Percentiles rank a stretch among this genome's conserved stretches.
Conservation (phyloP, 371 early-diverging fungal species). For the Polyrhizophydium stewartii region DNA sequence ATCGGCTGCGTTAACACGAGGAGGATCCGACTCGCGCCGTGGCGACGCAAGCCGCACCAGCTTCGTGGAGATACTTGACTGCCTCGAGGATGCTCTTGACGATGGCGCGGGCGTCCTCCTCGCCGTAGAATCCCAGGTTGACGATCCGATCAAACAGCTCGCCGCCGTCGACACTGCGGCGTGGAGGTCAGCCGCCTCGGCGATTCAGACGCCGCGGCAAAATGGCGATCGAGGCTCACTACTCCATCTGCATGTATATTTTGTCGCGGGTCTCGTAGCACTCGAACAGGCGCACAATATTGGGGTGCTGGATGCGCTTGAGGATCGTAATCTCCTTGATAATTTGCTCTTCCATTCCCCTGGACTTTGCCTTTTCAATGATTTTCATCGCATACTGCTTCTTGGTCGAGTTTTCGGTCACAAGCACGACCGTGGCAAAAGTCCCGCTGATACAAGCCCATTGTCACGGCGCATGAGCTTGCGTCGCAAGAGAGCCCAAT, state of each 20-base stretch:
- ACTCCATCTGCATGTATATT: conserved; percentile 27
- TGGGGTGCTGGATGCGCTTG: conserved; percentile 20
- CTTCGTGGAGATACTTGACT: conserved; percentile 19
- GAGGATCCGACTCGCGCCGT: no score
- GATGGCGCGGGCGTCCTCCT: conserved; percentile 19
- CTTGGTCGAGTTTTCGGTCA: conserved; percentile 11
- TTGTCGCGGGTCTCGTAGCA: conserved; percentile 25
- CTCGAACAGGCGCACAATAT: conserved; percentile 24
- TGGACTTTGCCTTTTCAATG: conserved; percentile 19
- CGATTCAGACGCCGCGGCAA: neutral
- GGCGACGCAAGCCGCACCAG: conserved; percentile 34
- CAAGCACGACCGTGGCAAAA: conserved; percentile 23
- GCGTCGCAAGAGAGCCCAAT: neutral
- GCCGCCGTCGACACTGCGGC: conserved; percentile 21
- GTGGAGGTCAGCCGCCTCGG: neutral
- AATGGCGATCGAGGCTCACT: conserved; percentile 6
- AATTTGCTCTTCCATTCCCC: conserved; percentile 19
- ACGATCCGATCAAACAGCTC: conserved; percentile 31
- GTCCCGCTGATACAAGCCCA: no score
- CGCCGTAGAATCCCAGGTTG: conserved; percentile 23
- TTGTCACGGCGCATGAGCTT: no score
- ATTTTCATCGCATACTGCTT: conserved; percentile 25
- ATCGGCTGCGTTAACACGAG: no score
- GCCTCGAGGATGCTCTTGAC: conserved; percentile 20
- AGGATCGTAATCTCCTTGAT: conserved; percentile 26